A percentile compares a stretch with the other conserved stretches of the same genome.
phyloP scores from a whole-genome alignment of 306 rosid species.

The Dicorynia guianensis region DNA sequence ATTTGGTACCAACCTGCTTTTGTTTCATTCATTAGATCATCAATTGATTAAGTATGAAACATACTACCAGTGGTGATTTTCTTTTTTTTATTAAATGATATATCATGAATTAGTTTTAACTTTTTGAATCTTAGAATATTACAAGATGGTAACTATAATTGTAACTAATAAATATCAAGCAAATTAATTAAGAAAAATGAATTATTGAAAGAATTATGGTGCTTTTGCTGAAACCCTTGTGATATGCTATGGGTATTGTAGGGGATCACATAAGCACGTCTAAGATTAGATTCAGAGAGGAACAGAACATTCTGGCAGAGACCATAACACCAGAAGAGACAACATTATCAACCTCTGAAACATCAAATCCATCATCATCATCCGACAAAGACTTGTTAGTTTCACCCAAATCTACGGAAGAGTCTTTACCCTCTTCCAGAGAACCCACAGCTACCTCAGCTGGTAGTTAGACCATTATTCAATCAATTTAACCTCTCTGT shows the following conservation, averaged over 20 bases:
- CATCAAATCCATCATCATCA: conserved; percentile 76
- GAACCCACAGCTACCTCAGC: conserved; percentile 43
- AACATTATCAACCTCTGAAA: conserved; percentile 52
- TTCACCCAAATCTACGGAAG: conserved; percentile 41
- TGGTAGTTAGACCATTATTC: conserved; percentile 27
- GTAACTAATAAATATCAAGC: no score
- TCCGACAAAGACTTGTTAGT: conserved; percentile 56
- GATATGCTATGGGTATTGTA: neutral
- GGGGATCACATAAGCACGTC: conserved; percentile 58
- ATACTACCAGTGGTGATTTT: no score
- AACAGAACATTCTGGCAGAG: conserved; percentile 36
- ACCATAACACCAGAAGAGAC: conserved; percentile 58
- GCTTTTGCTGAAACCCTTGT: no score
- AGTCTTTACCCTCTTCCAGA: conserved; percentile 9
- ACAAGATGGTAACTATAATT: no score
- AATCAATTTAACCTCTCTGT: no score
- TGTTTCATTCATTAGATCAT: neutral
- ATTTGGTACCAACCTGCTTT: neutral
- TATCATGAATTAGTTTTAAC: no score
- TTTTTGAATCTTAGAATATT: no score
- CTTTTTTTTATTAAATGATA: no score
- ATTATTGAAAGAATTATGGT: no score
- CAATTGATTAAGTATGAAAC: no score
- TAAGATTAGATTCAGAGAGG: conserved; percentile 51
- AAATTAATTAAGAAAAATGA: no score